Percentiles rank a stretch among this genome's conserved stretches.
Evolutionary conservation across 2,329 filamentous ascomycete species (phyloP).

Genomic region (Emmonsiellopsis sp.): DNA sequence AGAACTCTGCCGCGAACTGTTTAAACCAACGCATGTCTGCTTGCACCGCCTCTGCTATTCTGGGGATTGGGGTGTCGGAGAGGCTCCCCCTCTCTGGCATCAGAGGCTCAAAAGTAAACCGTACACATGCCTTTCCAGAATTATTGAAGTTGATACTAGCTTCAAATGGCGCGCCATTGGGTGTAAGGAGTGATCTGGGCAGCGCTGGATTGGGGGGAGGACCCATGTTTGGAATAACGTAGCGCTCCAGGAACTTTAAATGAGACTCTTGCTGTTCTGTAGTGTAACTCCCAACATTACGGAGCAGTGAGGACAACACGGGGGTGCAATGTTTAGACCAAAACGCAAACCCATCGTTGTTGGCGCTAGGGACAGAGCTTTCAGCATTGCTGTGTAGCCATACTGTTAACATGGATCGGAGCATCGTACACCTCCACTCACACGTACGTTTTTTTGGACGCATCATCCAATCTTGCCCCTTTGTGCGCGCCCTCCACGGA

Average conservation of each 20-base stretch:
- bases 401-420: too few relatives aligned
- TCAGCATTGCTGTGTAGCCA: too few relatives aligned
- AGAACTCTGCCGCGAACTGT: background rate
- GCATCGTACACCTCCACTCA: too few relatives aligned
- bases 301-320: background rate
- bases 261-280: background rate
- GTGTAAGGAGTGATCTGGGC: background rate
- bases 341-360: background rate
- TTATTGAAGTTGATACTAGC: background rate
- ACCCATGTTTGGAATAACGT: background rate
- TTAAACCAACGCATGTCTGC: background rate
- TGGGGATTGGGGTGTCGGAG: background rate
- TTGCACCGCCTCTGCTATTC: background rate
- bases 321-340: background rate
- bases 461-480: too few relatives aligned
- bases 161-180: background rate
- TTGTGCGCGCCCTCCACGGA: too few relatives aligned
- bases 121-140: background rate
- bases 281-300: background rate
- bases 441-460: too few relatives aligned
- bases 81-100: background rate
- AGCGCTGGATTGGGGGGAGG: background rate
- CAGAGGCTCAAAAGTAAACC: background rate
- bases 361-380: too few relatives aligned
- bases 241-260: too few relatives aligned